Evolutionary conservation across 306 rosid species (phyloP), one percentile per base, ranked within the genome.

Genomic region (Aeschynomene evenia): DNA sequence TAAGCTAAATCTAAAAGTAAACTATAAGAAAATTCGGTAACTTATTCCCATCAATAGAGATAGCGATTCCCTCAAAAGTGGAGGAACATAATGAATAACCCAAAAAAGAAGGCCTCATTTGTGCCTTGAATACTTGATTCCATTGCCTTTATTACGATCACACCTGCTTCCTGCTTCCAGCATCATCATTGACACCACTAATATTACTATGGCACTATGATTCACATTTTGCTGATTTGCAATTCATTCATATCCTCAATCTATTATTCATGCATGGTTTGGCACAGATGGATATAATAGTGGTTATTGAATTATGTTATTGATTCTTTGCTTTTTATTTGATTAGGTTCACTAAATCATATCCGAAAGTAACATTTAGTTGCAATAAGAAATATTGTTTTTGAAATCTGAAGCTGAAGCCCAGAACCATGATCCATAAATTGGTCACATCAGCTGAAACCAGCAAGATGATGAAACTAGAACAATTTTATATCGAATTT

Each of bases 351-450:
- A 33, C 9, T 33, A 33, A 33, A 6, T 7, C 37, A 33, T 33
- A 33, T 33, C 10, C 37, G 37, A 33, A 7, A 7, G 6, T 33
- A 33, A 33, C 37, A 33, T 33, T 33, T 33, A 33, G 37, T 33
- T 33, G 10, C 4, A 63, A 55, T 56, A 21, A 56, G 5, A 45
- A 16, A 40, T 12, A 12, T 36, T 36, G 19, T 37, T 61, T 61
- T 21, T 13, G 29, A 26, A 36, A 14, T 46, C 54, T 54, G 51
- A 55, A 68, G 48, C 54, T 54, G 51, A 55, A 68, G 48, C 28
- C 69, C 49, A 1, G 9, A 53, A 40, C 57, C 67, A 77, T 9
- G n/a, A 45, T 65, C 58, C 43, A 53, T 26, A 45, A 45, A 64
- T n/a, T 9, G 34, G 4, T 74, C 36, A 63, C 24, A 61, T 22